These are phyloP conservation scores for Erysimum pusillum DNA, from an alignment of 441 rosid genomes.

Conservation along the genomic window DNA sequence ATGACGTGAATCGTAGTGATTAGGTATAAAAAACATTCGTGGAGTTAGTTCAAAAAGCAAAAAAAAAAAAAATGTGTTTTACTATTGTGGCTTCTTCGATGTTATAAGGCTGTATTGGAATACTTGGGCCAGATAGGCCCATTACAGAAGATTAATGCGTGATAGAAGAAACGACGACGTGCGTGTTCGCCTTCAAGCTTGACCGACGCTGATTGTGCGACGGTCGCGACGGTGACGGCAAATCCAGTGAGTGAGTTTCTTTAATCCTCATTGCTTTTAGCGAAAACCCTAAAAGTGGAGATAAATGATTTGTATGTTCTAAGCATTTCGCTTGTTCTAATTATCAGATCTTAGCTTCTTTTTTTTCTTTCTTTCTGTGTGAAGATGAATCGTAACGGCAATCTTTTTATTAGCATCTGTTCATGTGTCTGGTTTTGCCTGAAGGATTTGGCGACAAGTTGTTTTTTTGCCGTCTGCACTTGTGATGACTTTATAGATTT, in stretches of 20 bases:
- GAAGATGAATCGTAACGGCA: background rate
- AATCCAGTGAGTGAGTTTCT: slow-evolving; percentile 17
- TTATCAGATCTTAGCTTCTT: slow-evolving; percentile 10
- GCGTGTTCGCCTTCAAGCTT: slow-evolving; percentile 26
- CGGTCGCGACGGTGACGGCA: slow-evolving; percentile 32
- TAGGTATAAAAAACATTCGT: too few species aligned
- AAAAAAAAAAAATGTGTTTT: background rate
- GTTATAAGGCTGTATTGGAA: background rate
- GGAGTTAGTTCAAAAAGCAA: too few species aligned
- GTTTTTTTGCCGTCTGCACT: background rate
- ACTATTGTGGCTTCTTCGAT: background rate
- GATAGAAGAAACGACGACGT: background rate
- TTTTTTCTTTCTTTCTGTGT: background rate
- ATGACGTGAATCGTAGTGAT: background rate
- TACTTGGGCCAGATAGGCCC: slow-evolving; percentile 33
- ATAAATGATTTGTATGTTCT: background rate
- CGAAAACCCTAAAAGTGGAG: background rate
- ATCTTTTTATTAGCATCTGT: background rate
- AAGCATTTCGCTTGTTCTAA: background rate
- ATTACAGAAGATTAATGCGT: background rate
- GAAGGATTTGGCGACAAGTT: slow-evolving; percentile 11
- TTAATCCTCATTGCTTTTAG: background rate
- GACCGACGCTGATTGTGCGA: slow-evolving; percentile 37
- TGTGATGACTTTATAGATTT: background rate
- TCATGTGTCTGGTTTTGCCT: background rate